Evolutionary conservation across 208 protist genomes (phyloP).

Genomic region (Spongospora subterranea): DNA sequence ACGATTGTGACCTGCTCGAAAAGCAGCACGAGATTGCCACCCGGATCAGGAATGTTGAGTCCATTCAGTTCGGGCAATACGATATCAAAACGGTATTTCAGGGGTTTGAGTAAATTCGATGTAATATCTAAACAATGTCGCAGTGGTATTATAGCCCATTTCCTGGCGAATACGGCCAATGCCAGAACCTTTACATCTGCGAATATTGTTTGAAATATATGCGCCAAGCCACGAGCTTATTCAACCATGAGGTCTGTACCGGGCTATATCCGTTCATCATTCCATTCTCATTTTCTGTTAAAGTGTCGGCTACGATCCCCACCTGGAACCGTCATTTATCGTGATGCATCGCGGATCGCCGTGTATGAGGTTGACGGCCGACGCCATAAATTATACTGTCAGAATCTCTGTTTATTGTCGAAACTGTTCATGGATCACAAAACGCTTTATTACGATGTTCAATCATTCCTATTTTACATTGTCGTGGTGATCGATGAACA

Average conservation of each 20-base stretch:
- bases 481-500: conserved; percentile 87
- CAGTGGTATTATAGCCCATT: conserved; percentile 61
- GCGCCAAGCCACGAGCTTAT: background rate
- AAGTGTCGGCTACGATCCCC: conserved; percentile 79
- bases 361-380: conserved; percentile 88
- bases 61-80: conserved; percentile 10
- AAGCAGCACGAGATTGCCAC: background rate
- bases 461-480: conserved; percentile 98
- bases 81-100: background rate
- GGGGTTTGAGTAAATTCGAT: background rate
- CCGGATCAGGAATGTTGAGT: background rate
- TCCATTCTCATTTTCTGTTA: background rate
- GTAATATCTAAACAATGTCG: background rate
- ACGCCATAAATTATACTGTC: conserved; percentile 67
- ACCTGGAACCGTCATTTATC: conserved; percentile 87
- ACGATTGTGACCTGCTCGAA: background rate
- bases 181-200: conserved; percentile 58
- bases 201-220: conserved; percentile 62
- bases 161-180: conserved; percentile 23
- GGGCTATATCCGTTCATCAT: background rate
- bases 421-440: conserved; percentile 99
- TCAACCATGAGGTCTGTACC: background rate
- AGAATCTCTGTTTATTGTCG: conserved; percentile 97
- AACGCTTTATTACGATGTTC: conserved; percentile 98
- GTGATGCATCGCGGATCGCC: conserved; percentile 77